Evolutionary conservation across 1,284 basidiomycete species (phyloP).

Genomic region (Coniferiporia weirii): DNA sequence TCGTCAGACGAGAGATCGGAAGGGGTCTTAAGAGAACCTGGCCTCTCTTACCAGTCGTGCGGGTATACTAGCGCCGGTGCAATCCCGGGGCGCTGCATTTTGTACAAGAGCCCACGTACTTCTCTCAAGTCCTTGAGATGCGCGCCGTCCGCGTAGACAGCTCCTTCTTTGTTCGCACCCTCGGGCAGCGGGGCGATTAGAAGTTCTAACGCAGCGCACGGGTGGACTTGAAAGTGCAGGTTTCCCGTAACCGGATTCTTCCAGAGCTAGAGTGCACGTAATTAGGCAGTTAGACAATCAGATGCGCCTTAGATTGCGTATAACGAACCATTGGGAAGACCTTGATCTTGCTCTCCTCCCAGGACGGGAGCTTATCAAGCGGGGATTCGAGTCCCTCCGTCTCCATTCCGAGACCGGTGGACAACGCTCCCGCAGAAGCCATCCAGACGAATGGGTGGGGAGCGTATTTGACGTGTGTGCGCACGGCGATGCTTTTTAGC

Average conservation of each 20-base stretch:
- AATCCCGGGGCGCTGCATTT: constrained; percentile 79
- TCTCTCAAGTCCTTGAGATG: constrained; percentile 63
- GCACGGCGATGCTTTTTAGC: constrained; percentile 81
- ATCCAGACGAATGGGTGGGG: constrained; percentile 87
- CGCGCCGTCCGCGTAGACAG: constrained; percentile 72
- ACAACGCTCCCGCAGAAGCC: constrained; percentile 63
- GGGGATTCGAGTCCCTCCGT: constrained; percentile 66
- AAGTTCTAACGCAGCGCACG: constrained; percentile 55
- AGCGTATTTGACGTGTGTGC: constrained; percentile 62
- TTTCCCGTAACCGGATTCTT: constrained; percentile 78
- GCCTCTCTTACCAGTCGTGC: constrained; percentile 49
- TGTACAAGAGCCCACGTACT: constrained; percentile 70
- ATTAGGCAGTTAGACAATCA: neutral
- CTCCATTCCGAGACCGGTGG: constrained; percentile 78
- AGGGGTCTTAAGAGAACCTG: neutral
- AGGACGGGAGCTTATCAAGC: constrained; percentile 61
- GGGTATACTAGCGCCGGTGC: constrained; percentile 63
- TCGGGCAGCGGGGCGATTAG: constrained; percentile 59
- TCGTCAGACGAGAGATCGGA: neutral
- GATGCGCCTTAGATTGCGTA: neutral
- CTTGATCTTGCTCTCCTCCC: constrained; percentile 71
- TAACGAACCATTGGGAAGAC: constrained; percentile 53
- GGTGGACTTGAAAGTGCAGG: constrained; percentile 76
- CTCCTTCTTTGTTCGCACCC: constrained; percentile 42
- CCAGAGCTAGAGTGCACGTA: constrained; percentile 49